A percentile compares a stretch with the other conserved stretches of the same genome.
phyloP scores from a whole-genome alignment of 129 eudicot species.

The Centaurea solstitialis region DNA sequence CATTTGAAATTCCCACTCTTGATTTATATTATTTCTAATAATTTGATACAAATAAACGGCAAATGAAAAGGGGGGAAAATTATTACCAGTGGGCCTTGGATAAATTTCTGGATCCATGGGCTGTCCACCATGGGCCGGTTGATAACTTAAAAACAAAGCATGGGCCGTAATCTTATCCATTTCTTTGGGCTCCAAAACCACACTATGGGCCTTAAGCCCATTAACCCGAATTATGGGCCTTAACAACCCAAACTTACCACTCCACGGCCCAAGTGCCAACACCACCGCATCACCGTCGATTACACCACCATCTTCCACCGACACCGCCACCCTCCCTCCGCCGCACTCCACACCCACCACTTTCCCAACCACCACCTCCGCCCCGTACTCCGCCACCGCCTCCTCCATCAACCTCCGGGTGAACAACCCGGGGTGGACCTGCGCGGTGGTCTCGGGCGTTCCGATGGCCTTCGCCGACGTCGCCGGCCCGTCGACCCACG shows the following conservation, averaged over 20 bases:
- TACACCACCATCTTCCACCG: conserved; percentile 61
- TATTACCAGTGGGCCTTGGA: conserved; percentile 88
- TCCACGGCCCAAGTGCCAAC: conserved; percentile 95
- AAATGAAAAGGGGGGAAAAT: not conserved
- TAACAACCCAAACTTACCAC: conserved; percentile 43
- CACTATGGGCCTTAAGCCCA: conserved; percentile 90
- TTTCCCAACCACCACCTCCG: conserved; percentile 71
- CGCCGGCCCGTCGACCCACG: conserved; percentile 78
- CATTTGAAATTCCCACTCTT: too few relatives aligned
- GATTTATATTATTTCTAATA: too few relatives aligned
- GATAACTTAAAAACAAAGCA: conserved; percentile 71
- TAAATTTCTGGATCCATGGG: conserved; percentile 92
- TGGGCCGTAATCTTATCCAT: conserved; percentile 61
- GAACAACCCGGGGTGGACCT: conserved; percentile 83
- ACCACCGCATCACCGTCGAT: conserved; percentile 80
- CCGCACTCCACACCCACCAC: conserved; percentile 57
- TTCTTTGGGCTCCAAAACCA: conserved; percentile 76
- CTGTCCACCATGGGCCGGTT: conserved; percentile 54
- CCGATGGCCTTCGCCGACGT: conserved; percentile 55
- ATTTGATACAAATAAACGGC: too few relatives aligned
- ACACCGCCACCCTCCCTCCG: conserved; percentile 46
- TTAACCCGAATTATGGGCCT: conserved; percentile 50
- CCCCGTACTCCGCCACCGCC: conserved; percentile 75
- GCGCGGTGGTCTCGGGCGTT: conserved; percentile 76
- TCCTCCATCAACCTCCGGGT: conserved; percentile 47